Evolutionary conservation across 176 grass and related monocot species (phyloP), one percentile per base, ranked within the genome.

Genomic region (Eleusine indica): DNA sequence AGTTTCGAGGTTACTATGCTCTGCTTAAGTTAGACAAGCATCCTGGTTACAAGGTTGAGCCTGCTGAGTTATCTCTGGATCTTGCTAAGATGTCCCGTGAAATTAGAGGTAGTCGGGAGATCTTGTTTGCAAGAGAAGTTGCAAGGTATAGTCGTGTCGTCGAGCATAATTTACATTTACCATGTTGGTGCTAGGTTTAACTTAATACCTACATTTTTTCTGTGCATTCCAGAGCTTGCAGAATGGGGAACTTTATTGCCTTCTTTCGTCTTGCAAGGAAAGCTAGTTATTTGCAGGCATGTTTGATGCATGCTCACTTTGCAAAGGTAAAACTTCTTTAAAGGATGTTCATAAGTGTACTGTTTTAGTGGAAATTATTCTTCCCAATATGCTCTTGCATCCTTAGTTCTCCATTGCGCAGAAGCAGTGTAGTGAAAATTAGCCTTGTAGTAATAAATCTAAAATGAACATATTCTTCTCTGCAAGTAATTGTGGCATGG

Each of bases 281-380:
- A 86, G 91, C 96, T 71, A 95, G 87, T 53, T 98, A 88, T 80
- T 70, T 98, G 81, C 93, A 98, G 82, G 91, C 92, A 61, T 98
- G 96, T 79, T 91, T 98, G 91, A 98, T 98, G 91, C 96, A 98
- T 88, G 93, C 96, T 77, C 93, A 95, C 77, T 98, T 98, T 89
- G 88, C 87, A 79, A 98, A 98, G 90, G 96, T 95, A 90, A 21
- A 73, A 25, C 22, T 29, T 73, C 19, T 57, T 4, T 58, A 32
- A 41, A 78, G 68, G 35, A 49, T 83, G 60, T 61, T 73, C 10
- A 66, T 86, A 76, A 64, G 42, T 60, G 38, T 48, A 82, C 19
- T 66, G 13, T 85, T 70, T 29, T 73, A 56, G 56, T 56, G 47
- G 19, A 73, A 82, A 60, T 72, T 66, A 77, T 72, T 71, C 14